Conservation (phyloP, 1,284 basidiomycete genomes). For the Volvariella volvacea region DNA sequence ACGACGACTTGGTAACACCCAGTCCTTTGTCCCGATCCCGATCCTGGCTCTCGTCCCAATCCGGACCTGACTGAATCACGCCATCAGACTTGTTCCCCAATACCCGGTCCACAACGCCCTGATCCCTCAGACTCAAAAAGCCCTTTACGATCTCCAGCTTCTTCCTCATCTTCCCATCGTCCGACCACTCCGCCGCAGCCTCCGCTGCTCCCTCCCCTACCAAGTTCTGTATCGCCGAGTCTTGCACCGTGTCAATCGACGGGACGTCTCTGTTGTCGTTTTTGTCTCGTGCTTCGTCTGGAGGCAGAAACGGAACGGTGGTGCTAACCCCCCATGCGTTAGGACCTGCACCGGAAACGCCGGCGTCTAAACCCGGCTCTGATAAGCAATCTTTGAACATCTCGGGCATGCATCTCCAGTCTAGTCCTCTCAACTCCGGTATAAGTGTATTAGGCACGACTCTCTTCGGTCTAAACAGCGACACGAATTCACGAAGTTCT, state of each 20-base stretch:
- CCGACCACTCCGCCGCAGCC: constrained; percentile 46
- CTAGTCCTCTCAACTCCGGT: constrained; percentile 51
- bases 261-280: constrained; percentile 12
- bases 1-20: no score
- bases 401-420: constrained; percentile 61
- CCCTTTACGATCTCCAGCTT: constrained; percentile 38
- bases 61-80: neutral
- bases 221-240: constrained; percentile 52
- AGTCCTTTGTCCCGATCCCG: constrained; percentile 10
- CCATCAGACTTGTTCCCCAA: constrained; percentile 15
- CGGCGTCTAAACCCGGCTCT: neutral
- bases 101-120: constrained; percentile 19
- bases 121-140: constrained; percentile 31
- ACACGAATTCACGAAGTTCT: constrained; percentile 75
- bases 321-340: neutral
- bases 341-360: constrained; percentile 13
- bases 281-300: constrained; percentile 2
- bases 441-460: constrained; percentile 79
- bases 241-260: constrained; percentile 26
- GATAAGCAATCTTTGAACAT: constrained; percentile 59
- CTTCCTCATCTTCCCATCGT: constrained; percentile 33
- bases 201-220: constrained; percentile 44
- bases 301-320: neutral
- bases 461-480: constrained; percentile 67
- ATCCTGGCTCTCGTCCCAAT: neutral